Conservation (phyloP, 495 filamentous ascomycete genomes). For the Podospora australis region DNA sequence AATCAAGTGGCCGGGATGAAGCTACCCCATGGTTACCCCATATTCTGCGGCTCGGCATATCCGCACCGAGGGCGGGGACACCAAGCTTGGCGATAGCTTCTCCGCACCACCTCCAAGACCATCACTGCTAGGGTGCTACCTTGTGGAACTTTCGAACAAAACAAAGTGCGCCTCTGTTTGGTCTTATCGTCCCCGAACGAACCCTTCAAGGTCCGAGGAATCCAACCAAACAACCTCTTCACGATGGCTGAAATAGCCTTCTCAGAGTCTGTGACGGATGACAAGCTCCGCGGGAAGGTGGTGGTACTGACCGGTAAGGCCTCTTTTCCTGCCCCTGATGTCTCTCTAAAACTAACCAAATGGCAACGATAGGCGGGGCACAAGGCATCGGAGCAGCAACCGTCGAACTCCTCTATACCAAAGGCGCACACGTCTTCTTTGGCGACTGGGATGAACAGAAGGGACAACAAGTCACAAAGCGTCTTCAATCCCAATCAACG, state of each 20-base stretch:
- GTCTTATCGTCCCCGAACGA: too few relatives aligned
- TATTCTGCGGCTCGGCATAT: too few relatives aligned
- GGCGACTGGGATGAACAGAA: constrained; percentile 16
- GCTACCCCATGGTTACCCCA: too few relatives aligned
- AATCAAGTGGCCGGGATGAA: too few relatives aligned
- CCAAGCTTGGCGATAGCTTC: too few relatives aligned
- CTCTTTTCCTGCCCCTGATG: background rate
- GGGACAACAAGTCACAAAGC: too few relatives aligned
- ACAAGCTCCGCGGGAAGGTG: constrained; percentile 6
- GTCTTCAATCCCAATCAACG: background rate
- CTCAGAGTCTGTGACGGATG: constrained; percentile 1
- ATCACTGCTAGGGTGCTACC: too few relatives aligned
- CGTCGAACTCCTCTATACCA: constrained; percentile 10
- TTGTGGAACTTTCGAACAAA: too few relatives aligned
- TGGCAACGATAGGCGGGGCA: constrained; percentile 18
- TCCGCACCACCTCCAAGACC: too few relatives aligned
- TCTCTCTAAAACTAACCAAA: background rate
- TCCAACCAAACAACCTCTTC: background rate
- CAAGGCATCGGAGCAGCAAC: constrained; percentile 28
- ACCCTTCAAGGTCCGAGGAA: background rate
- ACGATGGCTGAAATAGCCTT: constrained; percentile 16
- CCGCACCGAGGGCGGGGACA: too few relatives aligned
- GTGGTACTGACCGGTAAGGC: constrained; percentile 15
- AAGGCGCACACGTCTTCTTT: constrained; percentile 21
- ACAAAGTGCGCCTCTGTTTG: too few relatives aligned